These are phyloP conservation scores for Pichia norvegensis DNA, from an alignment of 1,139 yeast genomes.

Conservation along the genomic window DNA sequence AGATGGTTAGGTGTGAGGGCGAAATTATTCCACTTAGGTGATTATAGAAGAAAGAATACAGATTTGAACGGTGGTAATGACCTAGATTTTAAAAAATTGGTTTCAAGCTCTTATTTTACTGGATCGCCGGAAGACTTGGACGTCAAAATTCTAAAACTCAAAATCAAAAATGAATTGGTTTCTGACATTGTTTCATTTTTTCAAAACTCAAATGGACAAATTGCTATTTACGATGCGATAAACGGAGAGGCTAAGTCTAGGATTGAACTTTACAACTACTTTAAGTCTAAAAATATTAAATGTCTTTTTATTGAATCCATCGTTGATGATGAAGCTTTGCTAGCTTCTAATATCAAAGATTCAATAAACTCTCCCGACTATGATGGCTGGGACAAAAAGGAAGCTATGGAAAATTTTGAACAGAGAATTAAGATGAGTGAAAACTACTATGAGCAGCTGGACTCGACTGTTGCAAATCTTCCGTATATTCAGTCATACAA, in stretches of 20 bases:
- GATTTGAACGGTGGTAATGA: conserved; percentile 5
- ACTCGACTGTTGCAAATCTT: conserved; percentile 34
- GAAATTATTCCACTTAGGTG: conserved; percentile 86
- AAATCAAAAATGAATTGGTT: conserved; percentile 57
- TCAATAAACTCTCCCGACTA: conserved; percentile 90
- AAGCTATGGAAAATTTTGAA: conserved; percentile 53
- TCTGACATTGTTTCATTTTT: conserved; percentile 67
- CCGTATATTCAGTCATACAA: conserved; percentile 79
- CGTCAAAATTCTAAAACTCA: conserved; percentile 49
- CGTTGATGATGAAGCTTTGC: conserved; percentile 63
- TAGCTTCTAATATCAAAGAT: conserved; percentile 72
- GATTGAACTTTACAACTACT: conserved; percentile 44
- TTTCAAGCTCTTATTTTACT: conserved; percentile 66
- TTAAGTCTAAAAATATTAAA: conserved; percentile 56
- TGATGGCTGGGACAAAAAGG: conserved; percentile 56
- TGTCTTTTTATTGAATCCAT: conserved; percentile 83
- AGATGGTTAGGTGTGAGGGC: conserved; percentile 95
- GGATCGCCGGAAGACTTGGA: conserved; percentile 50
- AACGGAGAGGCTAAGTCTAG: conserved; percentile 74
- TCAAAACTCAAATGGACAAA: conserved; percentile 73
- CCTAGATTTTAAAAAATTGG: conserved; percentile 29
- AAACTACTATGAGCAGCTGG: conserved; percentile 40
- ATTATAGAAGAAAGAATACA: conserved; percentile 64
- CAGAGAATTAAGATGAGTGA: conserved; percentile 37
- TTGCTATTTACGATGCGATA: conserved; percentile 93